Evolutionary conservation across 306 rosid species (phyloP), one percentile per base, ranked within the genome.

Genomic region (Sicyos baderoa): DNA sequence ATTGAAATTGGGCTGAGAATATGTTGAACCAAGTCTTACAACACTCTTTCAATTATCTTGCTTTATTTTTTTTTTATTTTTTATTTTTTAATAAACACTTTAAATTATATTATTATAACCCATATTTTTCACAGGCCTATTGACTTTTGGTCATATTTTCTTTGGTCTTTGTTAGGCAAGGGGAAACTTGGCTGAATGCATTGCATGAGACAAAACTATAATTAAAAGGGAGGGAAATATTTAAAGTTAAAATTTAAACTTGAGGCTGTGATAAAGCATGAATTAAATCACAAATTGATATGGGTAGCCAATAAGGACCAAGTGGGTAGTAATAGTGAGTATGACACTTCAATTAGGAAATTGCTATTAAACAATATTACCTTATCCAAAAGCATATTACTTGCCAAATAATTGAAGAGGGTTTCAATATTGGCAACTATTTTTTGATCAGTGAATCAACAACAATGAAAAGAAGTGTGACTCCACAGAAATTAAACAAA

Each of bases 91-190:
- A n/a, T n/a, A n/a, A n/a, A n/a, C n/a, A n/a, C n/a, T n/a, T n/a
- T n/a, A n/a, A n/a, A n/a, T n/a, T n/a, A n/a, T n/a, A n/a, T n/a
- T n/a, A n/a, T n/a, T n/a, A n/a, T n/a, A n/a, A n/a, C n/a, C n/a
- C n/a, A n/a, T n/a, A n/a, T n/a, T n/a, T n/a, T n/a, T n/a, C n/a
- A n/a, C n/a, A n/a, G n/a, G n/a, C n/a, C n/a, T n/a, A n/a, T n/a
- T n/a, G n/a, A n/a, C n/a, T n/a, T n/a, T n/a, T n/a, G n/a, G n/a
- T n/a, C n/a, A n/a, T n/a, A n/a, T n/a, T n/a, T n/a, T n/a, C n/a
- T n/a, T n/a, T 63, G 15, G 4, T 25, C 35, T 63, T 63, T 64
- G 70, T 64, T 44, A 64, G 70, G 70, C 53, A 64, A 64, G 51
- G 25, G 9, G 18, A 32, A 45, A 22, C 29, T 64, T 64, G 53